Evolutionary conservation across 1,284 basidiomycete genomes (phyloP).

Genomic region (Microbotryomycetes sp.): DNA sequence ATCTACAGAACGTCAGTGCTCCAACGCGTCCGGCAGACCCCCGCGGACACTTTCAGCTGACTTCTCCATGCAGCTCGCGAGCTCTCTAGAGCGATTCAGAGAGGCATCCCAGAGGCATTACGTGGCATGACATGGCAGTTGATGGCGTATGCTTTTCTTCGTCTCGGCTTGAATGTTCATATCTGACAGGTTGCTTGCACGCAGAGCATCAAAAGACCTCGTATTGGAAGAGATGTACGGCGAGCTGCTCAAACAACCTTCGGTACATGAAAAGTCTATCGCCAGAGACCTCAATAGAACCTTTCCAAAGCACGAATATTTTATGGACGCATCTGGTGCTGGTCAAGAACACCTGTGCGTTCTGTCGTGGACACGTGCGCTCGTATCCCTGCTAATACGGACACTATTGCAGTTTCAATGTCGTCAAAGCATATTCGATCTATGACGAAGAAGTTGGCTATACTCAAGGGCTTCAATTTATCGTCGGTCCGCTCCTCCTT

Average conservation of each 20-base stretch:
- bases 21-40: neutral
- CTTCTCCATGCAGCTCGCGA: constrained; percentile 50
- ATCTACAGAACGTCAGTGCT: constrained; percentile 48
- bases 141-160: constrained; percentile 54
- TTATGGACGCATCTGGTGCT: constrained; percentile 74
- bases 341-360: constrained; percentile 77
- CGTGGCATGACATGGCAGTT: constrained; percentile 98
- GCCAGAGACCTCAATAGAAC: constrained; percentile 85
- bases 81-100: constrained; percentile 81
- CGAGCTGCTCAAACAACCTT: constrained; percentile 70
- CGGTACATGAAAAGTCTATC: constrained; percentile 88
- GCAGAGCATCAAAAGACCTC: constrained; percentile 69
- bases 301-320: constrained; percentile 96
- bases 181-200: too few species aligned
- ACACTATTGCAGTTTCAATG: constrained; percentile 59
- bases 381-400: neutral
- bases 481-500: constrained; percentile 84
- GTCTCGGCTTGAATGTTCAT: constrained; percentile 2
- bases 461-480: constrained; percentile 91
- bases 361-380: neutral
- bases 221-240: constrained; percentile 82
- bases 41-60: neutral
- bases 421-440: constrained; percentile 94
- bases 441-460: constrained; percentile 95
- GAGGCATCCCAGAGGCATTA: constrained; percentile 74